Conservation (phyloP, 176 grass and related monocot species). For the Urochloa ruziziensis region DNA sequence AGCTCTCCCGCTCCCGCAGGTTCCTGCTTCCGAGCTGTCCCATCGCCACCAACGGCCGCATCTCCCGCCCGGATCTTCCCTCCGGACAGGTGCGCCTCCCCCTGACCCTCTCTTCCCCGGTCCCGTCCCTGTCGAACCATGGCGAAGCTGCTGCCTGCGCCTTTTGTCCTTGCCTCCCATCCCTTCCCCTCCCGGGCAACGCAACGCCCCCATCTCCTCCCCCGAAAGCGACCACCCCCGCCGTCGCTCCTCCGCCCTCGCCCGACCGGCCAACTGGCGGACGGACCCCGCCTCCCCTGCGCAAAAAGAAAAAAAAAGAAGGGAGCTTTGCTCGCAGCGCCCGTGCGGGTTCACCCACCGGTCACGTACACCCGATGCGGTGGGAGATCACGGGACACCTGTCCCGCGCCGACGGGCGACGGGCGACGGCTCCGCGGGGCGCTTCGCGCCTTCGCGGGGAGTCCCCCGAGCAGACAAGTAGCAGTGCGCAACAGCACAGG, state of each 20-base stretch:
- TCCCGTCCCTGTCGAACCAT: conserved; percentile 17
- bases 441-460: neutral
- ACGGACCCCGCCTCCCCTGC: neutral
- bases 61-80: conserved; percentile 23
- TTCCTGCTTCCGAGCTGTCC: neutral
- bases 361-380: neutral
- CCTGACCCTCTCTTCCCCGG: neutral
- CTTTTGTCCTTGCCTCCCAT: neutral
- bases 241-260: neutral
- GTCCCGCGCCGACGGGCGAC: neutral
- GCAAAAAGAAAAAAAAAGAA: neutral
- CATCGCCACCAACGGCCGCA: conserved; percentile 13
- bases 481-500: neutral
- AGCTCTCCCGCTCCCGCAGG: neutral
- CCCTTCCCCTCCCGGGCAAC: neutral
- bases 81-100: neutral
- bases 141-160: conserved; percentile 7
- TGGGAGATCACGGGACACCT: conserved; percentile 8
- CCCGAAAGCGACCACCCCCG: neutral
- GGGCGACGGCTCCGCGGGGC: too few relatives aligned
- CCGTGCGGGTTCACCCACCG: neutral
- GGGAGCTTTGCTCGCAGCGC: too few relatives aligned
- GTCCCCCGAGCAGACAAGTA: neutral
- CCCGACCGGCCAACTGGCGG: neutral
- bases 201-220: neutral